Evolutionary conservation across 106 monocot species (phyloP).

Genomic region (Platanthera guangdongensis): DNA sequence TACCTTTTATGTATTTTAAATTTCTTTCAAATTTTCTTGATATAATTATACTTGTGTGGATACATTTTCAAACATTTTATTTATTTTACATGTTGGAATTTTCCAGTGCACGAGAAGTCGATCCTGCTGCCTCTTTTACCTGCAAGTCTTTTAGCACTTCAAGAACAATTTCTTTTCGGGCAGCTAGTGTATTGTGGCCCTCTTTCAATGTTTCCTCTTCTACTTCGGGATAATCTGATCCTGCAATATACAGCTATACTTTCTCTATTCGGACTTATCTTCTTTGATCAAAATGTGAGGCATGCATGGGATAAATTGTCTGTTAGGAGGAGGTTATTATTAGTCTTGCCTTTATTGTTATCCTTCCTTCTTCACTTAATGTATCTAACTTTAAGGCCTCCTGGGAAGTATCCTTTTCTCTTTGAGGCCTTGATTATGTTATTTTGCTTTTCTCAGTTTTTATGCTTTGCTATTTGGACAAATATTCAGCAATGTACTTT

Average conservation of each 20-base stretch:
- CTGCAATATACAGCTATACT: constrained; percentile 71
- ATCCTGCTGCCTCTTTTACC: constrained; percentile 90
- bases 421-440: constrained; percentile 93
- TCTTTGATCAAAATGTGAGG: constrained; percentile 24
- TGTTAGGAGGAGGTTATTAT: constrained; percentile 15
- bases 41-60: constrained; percentile 5
- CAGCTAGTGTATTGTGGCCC: constrained; percentile 55
- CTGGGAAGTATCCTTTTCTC: constrained; percentile 76
- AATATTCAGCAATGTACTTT: constrained; percentile 68
- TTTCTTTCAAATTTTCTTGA: background rate
- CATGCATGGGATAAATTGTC: constrained; percentile 8
- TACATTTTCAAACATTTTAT: background rate
- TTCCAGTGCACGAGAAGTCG: constrained; percentile 93
- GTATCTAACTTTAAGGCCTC: constrained; percentile 51
- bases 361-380: constrained; percentile 45
- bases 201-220: constrained; percentile 87
- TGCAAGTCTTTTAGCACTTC: constrained; percentile 71
- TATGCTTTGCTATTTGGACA: constrained; percentile 44
- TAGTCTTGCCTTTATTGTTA: constrained; percentile 22
- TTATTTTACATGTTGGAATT: constrained; percentile 4
- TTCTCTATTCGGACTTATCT: constrained; percentile 57
- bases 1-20: background rate
- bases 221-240: constrained; percentile 57
- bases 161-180: constrained; percentile 64
- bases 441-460: constrained; percentile 90